Conservation (phyloP, 495 filamentous ascomycete genomes). For the Lichenothelia convexa region DNA sequence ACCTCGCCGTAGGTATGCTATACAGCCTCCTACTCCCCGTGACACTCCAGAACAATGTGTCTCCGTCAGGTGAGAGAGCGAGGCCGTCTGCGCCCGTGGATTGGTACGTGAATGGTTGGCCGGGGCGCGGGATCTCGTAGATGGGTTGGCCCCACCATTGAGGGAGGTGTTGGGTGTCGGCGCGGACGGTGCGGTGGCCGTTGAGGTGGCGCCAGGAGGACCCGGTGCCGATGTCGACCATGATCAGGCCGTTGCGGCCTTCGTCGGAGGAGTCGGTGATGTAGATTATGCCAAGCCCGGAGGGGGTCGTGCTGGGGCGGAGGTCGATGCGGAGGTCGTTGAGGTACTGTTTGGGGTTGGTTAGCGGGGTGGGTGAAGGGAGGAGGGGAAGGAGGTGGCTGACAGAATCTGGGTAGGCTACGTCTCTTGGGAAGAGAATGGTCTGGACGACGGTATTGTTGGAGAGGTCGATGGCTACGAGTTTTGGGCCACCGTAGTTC, state of each 20-base stretch:
- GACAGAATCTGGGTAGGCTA: conserved; percentile 24
- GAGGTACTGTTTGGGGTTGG: too few species aligned
- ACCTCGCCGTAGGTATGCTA: conserved; percentile 19
- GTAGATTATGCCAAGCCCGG: conserved; percentile 25
- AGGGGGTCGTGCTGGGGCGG: conserved; percentile 15
- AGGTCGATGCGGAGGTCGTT: conserved; percentile 32
- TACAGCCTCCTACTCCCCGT: conserved; percentile 18
- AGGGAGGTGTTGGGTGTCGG: conserved; percentile 21
- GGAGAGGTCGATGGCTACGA: conserved; percentile 23
- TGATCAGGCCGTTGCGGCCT: conserved; percentile 27
- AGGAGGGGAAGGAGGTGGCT: too few species aligned
- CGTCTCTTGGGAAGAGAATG: conserved; percentile 25
- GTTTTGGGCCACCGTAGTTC: conserved; percentile 26
- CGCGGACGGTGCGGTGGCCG: conserved; percentile 16
- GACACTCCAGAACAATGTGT: conserved; percentile 19
- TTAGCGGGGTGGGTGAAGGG: too few species aligned
- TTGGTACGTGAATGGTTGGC: conserved; percentile 12
- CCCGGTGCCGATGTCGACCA: conserved; percentile 27
- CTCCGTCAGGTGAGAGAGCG: conserved; percentile 22
- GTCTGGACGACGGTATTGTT: conserved; percentile 25
- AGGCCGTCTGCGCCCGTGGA: conserved; percentile 24
- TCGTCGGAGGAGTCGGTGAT: conserved; percentile 27
- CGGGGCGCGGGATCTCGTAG: conserved; percentile 15
- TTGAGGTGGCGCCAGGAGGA: conserved; percentile 28
- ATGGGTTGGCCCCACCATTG: conserved; percentile 26